Percentiles rank a stretch among this genome's conserved stretches.
phyloP scores from a whole-genome alignment of 768 basidiomycete species.

The Brasilioporus rufonigricans region DNA sequence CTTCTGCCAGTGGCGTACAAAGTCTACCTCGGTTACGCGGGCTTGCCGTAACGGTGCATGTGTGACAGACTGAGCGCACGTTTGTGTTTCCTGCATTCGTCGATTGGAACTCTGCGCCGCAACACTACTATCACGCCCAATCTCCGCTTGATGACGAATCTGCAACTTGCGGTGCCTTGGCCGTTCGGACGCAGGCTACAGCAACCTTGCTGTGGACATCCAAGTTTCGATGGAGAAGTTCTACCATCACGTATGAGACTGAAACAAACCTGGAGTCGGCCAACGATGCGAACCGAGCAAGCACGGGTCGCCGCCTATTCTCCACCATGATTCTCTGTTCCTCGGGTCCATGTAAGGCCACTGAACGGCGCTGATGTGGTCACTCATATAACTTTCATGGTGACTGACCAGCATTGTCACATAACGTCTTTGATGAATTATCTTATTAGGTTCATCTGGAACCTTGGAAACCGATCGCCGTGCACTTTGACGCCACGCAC shows the following conservation, averaged over 20 bases:
- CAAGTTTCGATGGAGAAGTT: too few species aligned
- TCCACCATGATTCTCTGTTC: neutral
- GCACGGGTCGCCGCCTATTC: neutral
- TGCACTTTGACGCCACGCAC: neutral
- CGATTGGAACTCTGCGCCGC: neutral
- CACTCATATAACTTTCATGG: neutral
- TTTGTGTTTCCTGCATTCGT: neutral
- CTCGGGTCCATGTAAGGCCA: neutral
- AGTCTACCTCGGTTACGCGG: neutral
- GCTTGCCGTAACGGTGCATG: neutral
- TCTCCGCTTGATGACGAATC: neutral
- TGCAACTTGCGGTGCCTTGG: neutral
- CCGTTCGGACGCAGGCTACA: too few species aligned
- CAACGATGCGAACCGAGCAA: neutral
- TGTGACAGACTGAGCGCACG: neutral
- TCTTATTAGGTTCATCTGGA: neutral
- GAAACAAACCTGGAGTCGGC: neutral
- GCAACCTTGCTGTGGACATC: too few species aligned
- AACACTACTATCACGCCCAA: neutral
- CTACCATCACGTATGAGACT: neutral
- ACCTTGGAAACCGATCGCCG: neutral
- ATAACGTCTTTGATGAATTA: neutral
- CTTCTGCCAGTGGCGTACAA: too few species aligned
- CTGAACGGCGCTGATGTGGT: neutral
- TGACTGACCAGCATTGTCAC: neutral